Evolutionary conservation across 306 rosid species (phyloP).

Genomic region (Dryas drummondii): DNA sequence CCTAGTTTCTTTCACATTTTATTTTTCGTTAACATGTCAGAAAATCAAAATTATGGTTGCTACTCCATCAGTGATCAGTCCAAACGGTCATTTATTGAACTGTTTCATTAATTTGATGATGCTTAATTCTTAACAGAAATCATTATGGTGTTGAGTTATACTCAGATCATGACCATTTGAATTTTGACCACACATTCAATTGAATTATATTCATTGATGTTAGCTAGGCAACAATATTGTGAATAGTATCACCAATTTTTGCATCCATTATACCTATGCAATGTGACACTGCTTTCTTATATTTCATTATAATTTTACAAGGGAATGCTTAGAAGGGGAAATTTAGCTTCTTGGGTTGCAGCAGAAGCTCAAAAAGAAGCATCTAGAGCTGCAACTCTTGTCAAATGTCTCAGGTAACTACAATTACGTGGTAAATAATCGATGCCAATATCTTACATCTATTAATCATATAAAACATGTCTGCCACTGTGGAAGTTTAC

Average conservation of each 20-base stretch:
- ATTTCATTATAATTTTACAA: slow-evolving; percentile 37
- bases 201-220: background rate
- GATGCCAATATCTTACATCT: background rate
- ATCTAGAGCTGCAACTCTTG: slow-evolving; percentile 58
- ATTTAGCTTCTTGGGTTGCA: slow-evolving; percentile 72
- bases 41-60: background rate
- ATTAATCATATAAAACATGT: background rate
- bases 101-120: too few relatives aligned
- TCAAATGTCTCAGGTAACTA: slow-evolving; percentile 73
- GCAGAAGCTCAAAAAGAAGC: slow-evolving; percentile 91
- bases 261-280: background rate
- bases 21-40: background rate
- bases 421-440: background rate
- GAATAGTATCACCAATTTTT: background rate
- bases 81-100: too few relatives aligned
- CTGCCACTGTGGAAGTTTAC: background rate
- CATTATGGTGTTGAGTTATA: too few relatives aligned
- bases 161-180: too few relatives aligned
- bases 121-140: too few relatives aligned
- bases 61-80: background rate
- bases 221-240: background rate
- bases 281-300: slow-evolving; percentile 16
- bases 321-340: slow-evolving; percentile 83
- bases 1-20: background rate
- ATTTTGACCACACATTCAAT: too few relatives aligned